These are phyloP conservation scores for Karstenula rhodostoma DNA, from an alignment of 2,329 filamentous ascomycete species.

Conservation along the genomic window DNA sequence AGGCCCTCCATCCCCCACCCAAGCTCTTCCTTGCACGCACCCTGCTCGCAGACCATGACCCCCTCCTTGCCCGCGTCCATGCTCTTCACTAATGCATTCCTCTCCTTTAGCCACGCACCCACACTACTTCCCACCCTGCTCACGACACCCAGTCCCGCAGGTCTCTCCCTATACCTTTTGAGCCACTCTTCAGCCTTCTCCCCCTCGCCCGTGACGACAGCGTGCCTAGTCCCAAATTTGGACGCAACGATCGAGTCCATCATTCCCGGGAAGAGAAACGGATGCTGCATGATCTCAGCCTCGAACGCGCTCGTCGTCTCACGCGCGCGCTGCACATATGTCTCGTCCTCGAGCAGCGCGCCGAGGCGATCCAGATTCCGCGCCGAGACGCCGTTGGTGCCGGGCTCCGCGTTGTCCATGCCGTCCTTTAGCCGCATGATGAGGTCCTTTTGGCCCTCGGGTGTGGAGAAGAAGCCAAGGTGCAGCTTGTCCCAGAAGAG, in stretches of 20 bases:
- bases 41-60: constrained; percentile 49
- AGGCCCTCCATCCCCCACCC: constrained; percentile 43
- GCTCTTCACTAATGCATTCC: constrained; percentile 57
- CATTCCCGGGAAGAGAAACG: constrained; percentile 87
- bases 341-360: constrained; percentile 70
- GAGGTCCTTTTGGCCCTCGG: constrained; percentile 68
- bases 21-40: constrained; percentile 55
- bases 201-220: constrained; percentile 63
- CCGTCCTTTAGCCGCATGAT: constrained; percentile 92
- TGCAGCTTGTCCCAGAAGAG: constrained; percentile 76
- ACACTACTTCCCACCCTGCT: constrained; percentile 45
- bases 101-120: constrained; percentile 59
- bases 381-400: constrained; percentile 86
- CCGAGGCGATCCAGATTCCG: constrained; percentile 85
- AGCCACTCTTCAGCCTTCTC: constrained; percentile 53
- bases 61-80: constrained; percentile 50
- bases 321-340: constrained; percentile 70
- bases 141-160: constrained; percentile 43
- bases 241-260: constrained; percentile 78
- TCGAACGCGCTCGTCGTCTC: constrained; percentile 87
- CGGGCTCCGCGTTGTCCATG: constrained; percentile 91
- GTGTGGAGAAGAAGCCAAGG: constrained; percentile 77
- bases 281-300: constrained; percentile 89
- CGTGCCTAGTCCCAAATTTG: constrained; percentile 71
- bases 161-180: constrained; percentile 49